Evolutionary conservation across 2,329 filamentous ascomycete species (phyloP).

Genomic region (Alternaria arborescens): DNA sequence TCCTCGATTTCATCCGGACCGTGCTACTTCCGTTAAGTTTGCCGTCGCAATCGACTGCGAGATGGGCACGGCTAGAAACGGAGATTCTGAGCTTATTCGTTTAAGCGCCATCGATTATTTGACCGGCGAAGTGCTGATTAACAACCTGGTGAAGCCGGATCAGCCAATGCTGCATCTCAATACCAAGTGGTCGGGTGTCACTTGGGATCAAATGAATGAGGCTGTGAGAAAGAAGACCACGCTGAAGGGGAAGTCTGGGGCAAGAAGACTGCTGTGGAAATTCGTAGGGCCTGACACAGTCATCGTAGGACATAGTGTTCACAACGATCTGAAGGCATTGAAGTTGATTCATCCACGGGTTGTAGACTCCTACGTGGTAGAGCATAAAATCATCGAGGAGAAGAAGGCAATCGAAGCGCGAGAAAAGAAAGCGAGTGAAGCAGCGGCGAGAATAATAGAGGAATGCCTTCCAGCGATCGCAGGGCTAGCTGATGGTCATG

Average conservation of each 20-base stretch:
- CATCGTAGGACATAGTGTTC: conserved; percentile 58
- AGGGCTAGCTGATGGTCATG: background rate
- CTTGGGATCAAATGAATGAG: conserved; percentile 48
- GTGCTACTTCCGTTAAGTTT: background rate
- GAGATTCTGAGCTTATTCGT: conserved; percentile 63
- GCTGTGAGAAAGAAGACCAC: conserved; percentile 47
- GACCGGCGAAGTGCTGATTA: conserved; percentile 58
- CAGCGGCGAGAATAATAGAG: background rate
- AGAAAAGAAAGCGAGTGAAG: background rate
- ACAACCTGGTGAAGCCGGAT: conserved; percentile 61
- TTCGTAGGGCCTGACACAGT: conserved; percentile 59
- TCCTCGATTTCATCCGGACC: background rate
- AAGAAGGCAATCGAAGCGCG: conserved; percentile 16
- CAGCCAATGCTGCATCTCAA: conserved; percentile 60
- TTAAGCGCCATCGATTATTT: conserved; percentile 62
- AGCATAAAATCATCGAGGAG: conserved; percentile 10
- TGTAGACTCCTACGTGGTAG: conserved; percentile 56
- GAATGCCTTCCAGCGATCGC: background rate
- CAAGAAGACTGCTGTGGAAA: conserved; percentile 55
- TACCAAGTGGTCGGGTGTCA: conserved; percentile 62
- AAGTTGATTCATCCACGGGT: conserved; percentile 59
- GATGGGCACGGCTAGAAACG: conserved; percentile 59
- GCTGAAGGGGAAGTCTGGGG: conserved; percentile 55
- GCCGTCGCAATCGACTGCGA: conserved; percentile 64
- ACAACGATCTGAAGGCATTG: conserved; percentile 56